phyloP scores from a whole-genome alignment of 441 rosid species.

The Aleurites moluccanus region DNA sequence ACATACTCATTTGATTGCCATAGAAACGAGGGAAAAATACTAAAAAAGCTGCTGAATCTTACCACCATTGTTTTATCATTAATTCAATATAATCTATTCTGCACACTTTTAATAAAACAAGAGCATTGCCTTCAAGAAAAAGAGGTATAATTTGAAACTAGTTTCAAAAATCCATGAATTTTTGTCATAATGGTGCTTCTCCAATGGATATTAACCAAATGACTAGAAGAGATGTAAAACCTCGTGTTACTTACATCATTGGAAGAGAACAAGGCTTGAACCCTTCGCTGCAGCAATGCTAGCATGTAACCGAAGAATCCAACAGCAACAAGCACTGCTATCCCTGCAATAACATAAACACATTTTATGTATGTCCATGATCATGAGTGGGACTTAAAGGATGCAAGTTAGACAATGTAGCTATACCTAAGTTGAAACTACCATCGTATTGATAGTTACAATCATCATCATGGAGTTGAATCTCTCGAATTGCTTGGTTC shows the following conservation, averaged over 20 bases:
- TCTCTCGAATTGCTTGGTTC: slow-evolving; percentile 80
- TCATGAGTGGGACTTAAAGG: not conserved
- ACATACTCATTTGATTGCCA: not conserved
- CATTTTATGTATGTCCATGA: slow-evolving; percentile 8
- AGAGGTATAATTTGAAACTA: not conserved
- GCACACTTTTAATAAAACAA: not conserved
- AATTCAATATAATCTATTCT: not conserved
- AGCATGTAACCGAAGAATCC: slow-evolving; percentile 87
- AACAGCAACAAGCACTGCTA: slow-evolving; percentile 73
- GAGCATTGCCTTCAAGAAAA: not conserved
- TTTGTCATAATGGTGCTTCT: not conserved
- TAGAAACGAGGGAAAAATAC: not conserved
- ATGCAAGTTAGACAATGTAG: not conserved
- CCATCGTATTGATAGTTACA: slow-evolving; percentile 59
- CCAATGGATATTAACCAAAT: not conserved
- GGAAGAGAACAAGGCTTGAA: slow-evolving; percentile 59
- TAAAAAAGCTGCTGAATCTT: not conserved
- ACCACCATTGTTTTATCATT: not conserved
- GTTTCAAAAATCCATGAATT: not conserved
- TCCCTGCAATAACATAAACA: slow-evolving; percentile 44
- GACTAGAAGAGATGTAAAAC: not conserved
- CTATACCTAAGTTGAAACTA: slow-evolving; percentile 65
- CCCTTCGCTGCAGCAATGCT: slow-evolving; percentile 72
- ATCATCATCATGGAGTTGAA: slow-evolving; percentile 74
- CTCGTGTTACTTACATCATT: slow-evolving; percentile 45